Base-by-base conservation (phyloP, 169 alveolate species). In the Eimeria brunetti region DNA sequence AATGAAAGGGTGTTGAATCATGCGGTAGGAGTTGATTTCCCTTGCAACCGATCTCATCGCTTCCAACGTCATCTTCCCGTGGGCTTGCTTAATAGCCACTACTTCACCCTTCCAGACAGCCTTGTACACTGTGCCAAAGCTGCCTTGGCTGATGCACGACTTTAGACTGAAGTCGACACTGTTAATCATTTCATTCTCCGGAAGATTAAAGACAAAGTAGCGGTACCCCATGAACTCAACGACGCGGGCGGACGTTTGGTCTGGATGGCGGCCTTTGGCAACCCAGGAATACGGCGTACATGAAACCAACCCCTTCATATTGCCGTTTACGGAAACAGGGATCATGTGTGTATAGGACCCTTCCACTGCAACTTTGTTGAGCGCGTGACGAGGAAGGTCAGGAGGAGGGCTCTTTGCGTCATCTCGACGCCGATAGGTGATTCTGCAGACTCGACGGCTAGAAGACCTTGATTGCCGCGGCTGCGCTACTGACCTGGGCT, bases 1-100 rank as follows among this genome's bases (percentile, higher is more conserved):
- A 89, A 97, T 96, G 73, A 84, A 89, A 6, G 98, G 97, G 89
- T 97, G 98, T 46, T 94, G 89, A 78, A 95, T 75, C 91, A 89
- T 78, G 38, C 98, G 91, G 89, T 97, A 97, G 36, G 98, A 95
- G 64, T 97, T 97, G 49, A 97, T 91, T 76, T 97, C 98, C 64
- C 98, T 88, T 27, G 95, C 98, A 24, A 97, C 94, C n/a, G 98
- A 97, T 53, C 97, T 53, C 97, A 96, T 91, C 4, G 96, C 98
- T 64, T 96, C 97, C 91, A 94, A 81, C 22, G 97, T 91, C 97
- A 96, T 86, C 22, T 76, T 73, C 71, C 94, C 95, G 30, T 97
- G 97, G 38, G 97, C 96, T 86, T 92, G 95, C 58, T 97, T 97
- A 62, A 97, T 89, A 38, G 98, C 98, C 88, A 97, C 97, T 18